Evolutionary conservation across 495 filamentous ascomycete species (phyloP), one percentile per base, ranked within the genome.

Genomic region (Letharia columbiana): DNA sequence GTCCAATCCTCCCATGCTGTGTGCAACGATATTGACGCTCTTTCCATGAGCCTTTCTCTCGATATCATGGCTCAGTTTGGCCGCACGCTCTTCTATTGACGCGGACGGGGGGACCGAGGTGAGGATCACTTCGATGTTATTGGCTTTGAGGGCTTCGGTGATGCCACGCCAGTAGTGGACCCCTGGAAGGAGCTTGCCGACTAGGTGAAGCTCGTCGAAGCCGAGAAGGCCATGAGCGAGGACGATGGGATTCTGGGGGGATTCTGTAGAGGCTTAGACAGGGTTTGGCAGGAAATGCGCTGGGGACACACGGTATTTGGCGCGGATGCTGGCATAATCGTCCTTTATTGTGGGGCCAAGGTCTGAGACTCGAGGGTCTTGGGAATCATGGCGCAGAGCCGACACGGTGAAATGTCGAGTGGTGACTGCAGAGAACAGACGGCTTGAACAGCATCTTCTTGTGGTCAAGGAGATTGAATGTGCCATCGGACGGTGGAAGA

Each of bases 101-200:
- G 83, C 87, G 10, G 86, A 88, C 1, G 92, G 82, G 8, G 92
- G 91, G 17, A 97, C 92, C 4, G 85, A 82, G 11, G 91, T 85
- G 5, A 85, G 90, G 61, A 96, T 90, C 44, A 97, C 91, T 68
- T 92, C 83, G 23, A 91, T 81, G 5, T 86, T 86, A 67, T 89
- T 87, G 57, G 86, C 82, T 13, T 74, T 77, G 28, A 97, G 77
- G 4, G 89, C 91, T 66, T 94, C 89, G 45, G 83, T 85, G 67
- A 98, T 96, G 1, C 93, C 93, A 44, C 89, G 86, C 93, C 93
- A 98, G 75, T 98, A 98, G 47, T 89, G 84, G 33, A 98, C 84
- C 4, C 87, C 83, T 0, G 91, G 92, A 4, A 96, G 75, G 66
- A 82, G 82, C 52, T 77, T 79, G 17, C 91, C 89, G 12, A 85